Base-by-base conservation (phyloP, 176 grass and related monocot species). In the Stipa capillata region DNA sequence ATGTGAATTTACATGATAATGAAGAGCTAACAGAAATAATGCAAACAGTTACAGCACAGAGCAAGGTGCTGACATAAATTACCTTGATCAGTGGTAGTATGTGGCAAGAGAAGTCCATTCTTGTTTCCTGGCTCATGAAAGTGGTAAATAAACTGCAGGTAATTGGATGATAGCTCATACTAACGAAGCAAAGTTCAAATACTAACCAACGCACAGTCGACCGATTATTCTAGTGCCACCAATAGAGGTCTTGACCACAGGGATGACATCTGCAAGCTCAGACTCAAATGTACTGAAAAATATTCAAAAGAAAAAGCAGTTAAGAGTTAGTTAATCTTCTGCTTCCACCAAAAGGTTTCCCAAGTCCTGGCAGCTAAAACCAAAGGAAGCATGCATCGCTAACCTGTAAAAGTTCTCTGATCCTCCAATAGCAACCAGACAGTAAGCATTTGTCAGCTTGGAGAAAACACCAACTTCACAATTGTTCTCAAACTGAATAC, bases 341-440 rank as follows among this genome's bases (percentile, higher is more conserved):
- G 36, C 1, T 70, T 57, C 8, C 13, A 74, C 17, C 15, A 65
- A 58, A 74, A 78, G n/a, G n/a, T n/a, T 7, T 23, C 14, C 11
- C 52, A 20, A n/a, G 33, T 18, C 25, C 16, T 10, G 56, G 31
- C n/a, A 42, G 6, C 6, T 60, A 48, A 66, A 47, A 60, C 8
- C 15, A 24, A 47, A n/a, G 24, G n/a, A n/a, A n/a, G n/a, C n/a
- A n/a, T 43, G 29, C 2, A 65, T 24, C 50, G 40, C 73, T 35
- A 69, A 94, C 92, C 92, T 99, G 88, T 99, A 99, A 80, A 99
- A 99, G 78, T 86, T 96, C 79, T 99, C 97, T 57, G 97, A 99
- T 10, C 97, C 97, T 82, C 97, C 92, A 31, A 99, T 99, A 3
- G 90, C 92, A 73, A 99, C 92, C 76, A 99, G 86, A 80, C 92